Conservation (phyloP, 106 monocot genomes). For the Acanthochlamys bracteata region DNA sequence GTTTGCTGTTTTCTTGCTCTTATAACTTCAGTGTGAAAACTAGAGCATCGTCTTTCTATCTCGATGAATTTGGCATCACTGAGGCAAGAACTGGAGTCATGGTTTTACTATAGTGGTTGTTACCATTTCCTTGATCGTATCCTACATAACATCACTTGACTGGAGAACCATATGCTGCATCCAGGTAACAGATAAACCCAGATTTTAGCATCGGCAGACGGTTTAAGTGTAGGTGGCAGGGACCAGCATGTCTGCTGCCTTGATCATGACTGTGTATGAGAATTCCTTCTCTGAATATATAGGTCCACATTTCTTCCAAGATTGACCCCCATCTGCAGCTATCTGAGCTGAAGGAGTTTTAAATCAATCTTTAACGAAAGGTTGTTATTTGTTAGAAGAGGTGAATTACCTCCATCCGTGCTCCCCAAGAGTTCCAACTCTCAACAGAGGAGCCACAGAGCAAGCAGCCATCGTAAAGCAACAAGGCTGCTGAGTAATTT, state of each 20-base stretch:
- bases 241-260: slow-evolving; percentile 44
- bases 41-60: too few species aligned
- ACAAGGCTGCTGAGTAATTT: slow-evolving; percentile 49
- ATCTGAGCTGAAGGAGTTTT: slow-evolving; percentile 21
- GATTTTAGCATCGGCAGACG: not conserved
- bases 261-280: slow-evolving; percentile 86
- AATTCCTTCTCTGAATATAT: slow-evolving; percentile 77
- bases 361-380: too few species aligned
- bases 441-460: slow-evolving; percentile 95
- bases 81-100: too few species aligned
- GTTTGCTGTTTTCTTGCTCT: too few species aligned
- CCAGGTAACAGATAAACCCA: not conserved
- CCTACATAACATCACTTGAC: slow-evolving; percentile 12
- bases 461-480: slow-evolving; percentile 64
- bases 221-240: slow-evolving; percentile 75
- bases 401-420: slow-evolving; percentile 78
- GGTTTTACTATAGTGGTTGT: too few species aligned
- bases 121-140: not conserved
- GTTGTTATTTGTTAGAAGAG: too few species aligned
- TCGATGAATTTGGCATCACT: too few species aligned
- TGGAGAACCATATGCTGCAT: slow-evolving; percentile 57
- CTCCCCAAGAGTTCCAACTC: slow-evolving; percentile 99
- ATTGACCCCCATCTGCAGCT: slow-evolving; percentile 49
- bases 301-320: slow-evolving; percentile 85
- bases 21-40: too few species aligned